Percentiles rank a stretch among this genome's conserved stretches.
Evolutionary conservation across 2,329 filamentous ascomycete genomes (phyloP).

Genomic region (Pseudopithomyces maydicus): DNA sequence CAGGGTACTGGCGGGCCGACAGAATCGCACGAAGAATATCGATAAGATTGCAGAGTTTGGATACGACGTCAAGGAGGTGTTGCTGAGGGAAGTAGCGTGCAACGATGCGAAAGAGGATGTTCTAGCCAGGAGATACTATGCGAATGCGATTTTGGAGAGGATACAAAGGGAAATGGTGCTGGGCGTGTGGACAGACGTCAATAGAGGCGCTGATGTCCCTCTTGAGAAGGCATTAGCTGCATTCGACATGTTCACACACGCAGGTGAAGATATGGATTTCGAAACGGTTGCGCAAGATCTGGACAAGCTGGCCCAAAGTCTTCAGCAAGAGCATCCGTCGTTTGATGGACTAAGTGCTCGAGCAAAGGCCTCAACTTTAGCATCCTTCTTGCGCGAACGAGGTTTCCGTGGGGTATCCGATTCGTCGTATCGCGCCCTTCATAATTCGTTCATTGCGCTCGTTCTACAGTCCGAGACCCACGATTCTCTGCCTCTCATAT

Average conservation of each 20-base stretch:
- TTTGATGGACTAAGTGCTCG: slow-evolving; percentile 66
- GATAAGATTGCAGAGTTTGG: slow-evolving; percentile 73
- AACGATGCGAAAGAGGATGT: slow-evolving; percentile 70
- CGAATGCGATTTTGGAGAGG: slow-evolving; percentile 73
- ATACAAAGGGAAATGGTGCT: slow-evolving; percentile 83
- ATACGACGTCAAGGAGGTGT: slow-evolving; percentile 86
- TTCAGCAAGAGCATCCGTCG: slow-evolving; percentile 59
- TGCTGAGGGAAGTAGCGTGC: slow-evolving; percentile 68
- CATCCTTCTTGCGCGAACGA: slow-evolving; percentile 69
- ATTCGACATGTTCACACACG: slow-evolving; percentile 88
- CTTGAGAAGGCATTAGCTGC: slow-evolving; percentile 78
- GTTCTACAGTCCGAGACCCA: slow-evolving; percentile 75
- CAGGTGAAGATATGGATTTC: slow-evolving; percentile 73
- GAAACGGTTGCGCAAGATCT: slow-evolving; percentile 67
- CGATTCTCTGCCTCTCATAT: slow-evolving; percentile 83
- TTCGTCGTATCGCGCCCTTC: slow-evolving; percentile 77
- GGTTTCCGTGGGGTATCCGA: slow-evolving; percentile 74
- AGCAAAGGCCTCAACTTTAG: slow-evolving; percentile 69
- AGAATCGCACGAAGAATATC: slow-evolving; percentile 71
- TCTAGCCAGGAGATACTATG: slow-evolving; percentile 78
- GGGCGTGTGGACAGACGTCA: slow-evolving; percentile 71
- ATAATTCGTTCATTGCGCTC: slow-evolving; percentile 87
- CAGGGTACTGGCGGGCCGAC: slow-evolving; percentile 71
- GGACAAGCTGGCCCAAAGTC: slow-evolving; percentile 64
- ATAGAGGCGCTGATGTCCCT: slow-evolving; percentile 56